phyloP scores from a whole-genome alignment of 75 land plant genomes.

The Picea sitchensis region DNA sequence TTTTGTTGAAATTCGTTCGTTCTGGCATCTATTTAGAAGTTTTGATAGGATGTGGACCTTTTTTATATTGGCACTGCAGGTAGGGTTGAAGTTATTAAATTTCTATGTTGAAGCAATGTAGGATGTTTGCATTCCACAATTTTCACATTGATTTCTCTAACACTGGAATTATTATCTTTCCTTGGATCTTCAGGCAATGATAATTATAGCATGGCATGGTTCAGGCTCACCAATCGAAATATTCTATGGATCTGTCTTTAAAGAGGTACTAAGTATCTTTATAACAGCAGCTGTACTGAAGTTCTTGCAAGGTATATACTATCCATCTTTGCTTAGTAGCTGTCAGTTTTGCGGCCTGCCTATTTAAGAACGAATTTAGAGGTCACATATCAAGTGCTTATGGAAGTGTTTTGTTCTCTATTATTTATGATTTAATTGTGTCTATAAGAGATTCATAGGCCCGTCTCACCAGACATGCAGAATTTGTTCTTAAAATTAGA shows the following conservation, averaged over 20 bases:
- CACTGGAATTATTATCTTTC: neutral
- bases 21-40: conserved; percentile 91
- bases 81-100: conserved; percentile 10
- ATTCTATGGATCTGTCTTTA: conserved; percentile 49
- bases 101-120: neutral
- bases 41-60: conserved; percentile 93
- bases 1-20: conserved; percentile 94
- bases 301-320: conserved; percentile 66
- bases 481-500: too few species aligned
- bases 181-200: conserved; percentile 52
- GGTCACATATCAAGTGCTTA: too few species aligned
- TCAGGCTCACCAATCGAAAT: conserved; percentile 44
- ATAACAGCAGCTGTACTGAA: conserved; percentile 76
- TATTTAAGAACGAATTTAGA: too few species aligned
- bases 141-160: neutral
- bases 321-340: too few species aligned
- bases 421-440: too few species aligned
- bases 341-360: too few species aligned
- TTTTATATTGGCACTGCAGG: conserved; percentile 82
- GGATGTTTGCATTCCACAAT: neutral
- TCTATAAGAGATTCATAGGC: too few species aligned
- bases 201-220: conserved; percentile 86
- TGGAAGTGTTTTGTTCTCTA: neutral
- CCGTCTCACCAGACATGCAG: too few species aligned
- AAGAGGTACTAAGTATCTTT: conserved; percentile 80